phyloP scores from a whole-genome alignment of 1,284 basidiomycete genomes.

The Laetiporus sulphureus region DNA sequence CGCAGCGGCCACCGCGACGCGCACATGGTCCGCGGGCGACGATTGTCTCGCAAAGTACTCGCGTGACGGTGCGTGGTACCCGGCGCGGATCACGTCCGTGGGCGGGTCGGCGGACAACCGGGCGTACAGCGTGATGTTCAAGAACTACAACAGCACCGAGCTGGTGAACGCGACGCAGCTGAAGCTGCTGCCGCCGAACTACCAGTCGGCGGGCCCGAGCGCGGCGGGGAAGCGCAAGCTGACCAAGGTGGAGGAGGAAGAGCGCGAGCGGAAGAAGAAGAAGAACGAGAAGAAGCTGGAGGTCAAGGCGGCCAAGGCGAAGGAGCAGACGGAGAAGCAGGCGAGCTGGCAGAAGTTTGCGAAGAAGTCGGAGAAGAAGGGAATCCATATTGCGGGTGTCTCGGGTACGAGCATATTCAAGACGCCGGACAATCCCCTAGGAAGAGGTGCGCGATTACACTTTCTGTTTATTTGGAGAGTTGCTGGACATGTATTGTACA shows the following conservation, averaged over 20 bases:
- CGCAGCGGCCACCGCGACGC: conserved; percentile 37
- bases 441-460: conserved; percentile 52
- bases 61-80: conserved; percentile 85
- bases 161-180: conserved; percentile 72
- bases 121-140: conserved; percentile 91
- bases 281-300: conserved; percentile 96
- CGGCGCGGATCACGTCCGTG: conserved; percentile 84
- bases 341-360: conserved; percentile 97
- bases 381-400: conserved; percentile 81
- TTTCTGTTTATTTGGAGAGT: neutral
- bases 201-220: conserved; percentile 33
- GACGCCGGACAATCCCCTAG: conserved; percentile 90
- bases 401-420: conserved; percentile 93
- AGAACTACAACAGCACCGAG: conserved; percentile 94
- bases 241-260: conserved; percentile 78
- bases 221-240: conserved; percentile 68
- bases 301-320: conserved; percentile 79
- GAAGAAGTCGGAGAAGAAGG: conserved; percentile 95
- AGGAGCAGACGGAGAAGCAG: conserved; percentile 87
- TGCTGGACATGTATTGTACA: conserved; percentile 33
- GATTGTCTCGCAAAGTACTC: conserved; percentile 92
- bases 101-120: conserved; percentile 82
- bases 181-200: conserved; percentile 59
- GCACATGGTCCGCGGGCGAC: conserved; percentile 76
- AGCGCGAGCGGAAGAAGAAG: conserved; percentile 89